Evolutionary conservation across 2,329 filamentous ascomycete genomes (phyloP).

Genomic region (Phaeosphaeria sp.): DNA sequence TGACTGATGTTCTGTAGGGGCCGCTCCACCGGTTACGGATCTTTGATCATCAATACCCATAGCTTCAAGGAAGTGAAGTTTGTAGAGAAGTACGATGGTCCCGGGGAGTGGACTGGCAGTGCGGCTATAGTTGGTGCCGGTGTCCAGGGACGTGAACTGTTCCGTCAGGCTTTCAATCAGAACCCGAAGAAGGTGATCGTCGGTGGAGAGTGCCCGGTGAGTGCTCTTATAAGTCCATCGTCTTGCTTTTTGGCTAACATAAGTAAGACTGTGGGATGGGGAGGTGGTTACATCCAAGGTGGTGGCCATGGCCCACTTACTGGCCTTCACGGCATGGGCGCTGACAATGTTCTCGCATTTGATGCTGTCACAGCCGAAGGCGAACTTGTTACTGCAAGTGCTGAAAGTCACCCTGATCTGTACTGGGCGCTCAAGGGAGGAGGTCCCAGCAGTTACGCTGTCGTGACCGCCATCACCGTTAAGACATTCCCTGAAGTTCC

Average conservation of each 20-base stretch:
- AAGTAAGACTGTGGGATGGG: slow-evolving; percentile 45
- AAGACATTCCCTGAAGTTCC: slow-evolving; percentile 45
- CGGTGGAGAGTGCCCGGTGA: slow-evolving; percentile 46
- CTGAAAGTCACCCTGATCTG: slow-evolving; percentile 43
- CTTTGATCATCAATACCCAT: slow-evolving; percentile 46
- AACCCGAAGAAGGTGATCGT: slow-evolving; percentile 42
- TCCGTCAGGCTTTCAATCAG: slow-evolving; percentile 36
- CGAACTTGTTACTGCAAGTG: slow-evolving; percentile 39
- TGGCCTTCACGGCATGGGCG: slow-evolving; percentile 46
- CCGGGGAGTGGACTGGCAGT: slow-evolving; percentile 40
- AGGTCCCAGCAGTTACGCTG: slow-evolving; percentile 40
- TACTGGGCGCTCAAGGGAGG: slow-evolving; percentile 47
- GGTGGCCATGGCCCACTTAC: slow-evolving; percentile 53
- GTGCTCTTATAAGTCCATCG: neutral
- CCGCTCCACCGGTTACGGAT: slow-evolving; percentile 42
- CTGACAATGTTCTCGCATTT: slow-evolving; percentile 48
- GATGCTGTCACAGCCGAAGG: slow-evolving; percentile 49
- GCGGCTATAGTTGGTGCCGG: slow-evolving; percentile 43
- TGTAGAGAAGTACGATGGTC: slow-evolving; percentile 36
- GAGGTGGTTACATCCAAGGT: slow-evolving; percentile 52
- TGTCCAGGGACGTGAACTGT: slow-evolving; percentile 44
- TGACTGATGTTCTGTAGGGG: slow-evolving; percentile 23
- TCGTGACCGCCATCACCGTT: slow-evolving; percentile 40
- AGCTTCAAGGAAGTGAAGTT: slow-evolving; percentile 44
- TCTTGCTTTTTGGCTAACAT: slow-evolving; percentile 3